Base-by-base conservation (phyloP, 306 rosid species). In the Cicer cuneatum region DNA sequence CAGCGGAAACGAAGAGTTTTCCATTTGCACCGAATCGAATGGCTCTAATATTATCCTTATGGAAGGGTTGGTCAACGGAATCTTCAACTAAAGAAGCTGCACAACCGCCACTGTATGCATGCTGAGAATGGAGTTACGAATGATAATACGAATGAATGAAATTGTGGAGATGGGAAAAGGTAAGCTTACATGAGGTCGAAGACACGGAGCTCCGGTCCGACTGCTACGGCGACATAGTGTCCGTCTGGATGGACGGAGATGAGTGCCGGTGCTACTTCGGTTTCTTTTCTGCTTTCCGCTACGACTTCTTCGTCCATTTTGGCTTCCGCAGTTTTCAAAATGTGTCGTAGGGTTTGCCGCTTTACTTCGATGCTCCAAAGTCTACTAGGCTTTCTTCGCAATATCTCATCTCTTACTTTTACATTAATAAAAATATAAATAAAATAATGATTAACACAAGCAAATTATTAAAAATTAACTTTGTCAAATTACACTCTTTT, bases 131-230 rank as follows among this genome's bases (percentile, higher is more conserved):
- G 38, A 49, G 2, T 33, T 14, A 40, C 12, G 35, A 59, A 6
- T 7, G 39, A 39, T 70, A 29, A 29, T 29, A 29, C 35, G 35
- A 29, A 42, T 12, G 14, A 37, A 19, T 9, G 80, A 62, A 42
- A 14, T 19, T 21, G 35, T 8, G 73, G 13, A 40, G 38, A n/a
- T 46, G 64, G 57, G 47, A 35, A 63, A 24, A 15, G 42, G 40
- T 7, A 19, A 35, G 51, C 78, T 81, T 83, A 94, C 98, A n/a
- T 40, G 58, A 94, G 81, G 80, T 91, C 81, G 85, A 91, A 94
- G 78, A 91, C 84, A 7, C 98, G 97, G 42, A 94, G 91, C 60
- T 89, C 91, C 16, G 90, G 84, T 58, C 97, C 97, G 8, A 94
- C 94, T 1, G 96, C 89, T 10, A 88, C 91, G n/a, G 89, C 89